phyloP scores from a whole-genome alignment of 257 asterid species.

The Solanum gandarillasii region DNA sequence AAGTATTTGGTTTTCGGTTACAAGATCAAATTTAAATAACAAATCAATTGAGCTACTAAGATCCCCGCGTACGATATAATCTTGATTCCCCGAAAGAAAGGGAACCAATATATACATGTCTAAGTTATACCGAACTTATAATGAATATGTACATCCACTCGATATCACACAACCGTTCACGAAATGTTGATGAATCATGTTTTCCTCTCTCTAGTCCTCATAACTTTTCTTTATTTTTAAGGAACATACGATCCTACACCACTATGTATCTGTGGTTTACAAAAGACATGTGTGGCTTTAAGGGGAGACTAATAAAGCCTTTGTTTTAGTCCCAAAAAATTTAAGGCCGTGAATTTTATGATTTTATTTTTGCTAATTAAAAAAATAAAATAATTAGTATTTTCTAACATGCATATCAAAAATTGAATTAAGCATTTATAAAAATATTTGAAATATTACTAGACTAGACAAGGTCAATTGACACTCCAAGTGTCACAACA shows the following conservation, averaged over 20 bases:
- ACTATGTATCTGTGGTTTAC: neutral
- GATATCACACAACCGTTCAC: neutral
- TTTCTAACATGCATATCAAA: neutral
- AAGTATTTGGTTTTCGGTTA: too few species aligned
- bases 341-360: neutral
- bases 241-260: neutral
- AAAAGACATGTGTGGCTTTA: neutral
- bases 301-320: neutral
- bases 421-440: neutral
- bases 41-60: too few species aligned
- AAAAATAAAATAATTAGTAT: too few species aligned
- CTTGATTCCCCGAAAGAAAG: neutral
- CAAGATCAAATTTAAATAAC: too few species aligned
- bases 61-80: accelerated
- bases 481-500: conserved; percentile 5
- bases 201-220: neutral
- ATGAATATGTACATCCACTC: too few species aligned
- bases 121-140: neutral
- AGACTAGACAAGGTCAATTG: neutral
- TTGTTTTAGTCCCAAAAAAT: neutral
- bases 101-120: too few species aligned
- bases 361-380: too few species aligned
- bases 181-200: neutral
- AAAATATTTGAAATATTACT: neutral
- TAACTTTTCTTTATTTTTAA: neutral